phyloP scores from a whole-genome alignment of 768 basidiomycete genomes.

The Kwoniella sp. region DNA sequence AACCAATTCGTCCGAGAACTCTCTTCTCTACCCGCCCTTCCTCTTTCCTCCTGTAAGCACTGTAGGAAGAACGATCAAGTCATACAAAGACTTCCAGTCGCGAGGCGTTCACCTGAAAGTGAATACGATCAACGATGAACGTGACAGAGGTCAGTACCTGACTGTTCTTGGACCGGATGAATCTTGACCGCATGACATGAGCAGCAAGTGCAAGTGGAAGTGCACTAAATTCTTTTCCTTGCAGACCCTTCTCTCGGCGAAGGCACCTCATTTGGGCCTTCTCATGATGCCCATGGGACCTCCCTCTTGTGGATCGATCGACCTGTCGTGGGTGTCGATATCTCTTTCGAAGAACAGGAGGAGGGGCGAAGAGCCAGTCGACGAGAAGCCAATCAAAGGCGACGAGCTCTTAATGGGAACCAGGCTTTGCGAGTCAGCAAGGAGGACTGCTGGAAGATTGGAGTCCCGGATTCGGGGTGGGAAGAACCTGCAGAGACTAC shows the following conservation, averaged over 20 bases:
- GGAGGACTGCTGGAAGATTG: conserved; percentile 41
- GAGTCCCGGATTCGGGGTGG: conserved; percentile 28
- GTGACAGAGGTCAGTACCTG: not conserved
- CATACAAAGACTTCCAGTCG: not conserved
- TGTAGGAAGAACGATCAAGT: not conserved
- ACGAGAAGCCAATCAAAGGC: not conserved
- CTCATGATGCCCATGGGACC: not conserved
- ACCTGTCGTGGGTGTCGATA: conserved; percentile 7
- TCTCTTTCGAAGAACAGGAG: conserved; percentile 11
- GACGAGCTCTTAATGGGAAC: conserved; percentile 2
- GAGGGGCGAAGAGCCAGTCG: conserved; percentile 2
- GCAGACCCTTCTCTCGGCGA: not conserved
- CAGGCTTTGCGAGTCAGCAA: conserved; percentile 11
- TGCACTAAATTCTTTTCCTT: not conserved
- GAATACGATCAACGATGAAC: not conserved
- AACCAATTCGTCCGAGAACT: not conserved
- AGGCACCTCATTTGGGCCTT: not conserved
- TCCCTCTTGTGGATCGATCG: not conserved
- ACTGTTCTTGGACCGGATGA: not conserved
- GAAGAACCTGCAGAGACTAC: conserved; percentile 37
- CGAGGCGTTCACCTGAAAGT: not conserved
- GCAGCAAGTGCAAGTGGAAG: too few species aligned
- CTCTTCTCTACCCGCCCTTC: not conserved
- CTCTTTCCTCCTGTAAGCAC: not conserved
- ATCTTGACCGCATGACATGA: too few species aligned